Evolutionary conservation across 441 rosid species (phyloP), one percentile per base, ranked within the genome.

Genomic region (Breynia disticha): DNA sequence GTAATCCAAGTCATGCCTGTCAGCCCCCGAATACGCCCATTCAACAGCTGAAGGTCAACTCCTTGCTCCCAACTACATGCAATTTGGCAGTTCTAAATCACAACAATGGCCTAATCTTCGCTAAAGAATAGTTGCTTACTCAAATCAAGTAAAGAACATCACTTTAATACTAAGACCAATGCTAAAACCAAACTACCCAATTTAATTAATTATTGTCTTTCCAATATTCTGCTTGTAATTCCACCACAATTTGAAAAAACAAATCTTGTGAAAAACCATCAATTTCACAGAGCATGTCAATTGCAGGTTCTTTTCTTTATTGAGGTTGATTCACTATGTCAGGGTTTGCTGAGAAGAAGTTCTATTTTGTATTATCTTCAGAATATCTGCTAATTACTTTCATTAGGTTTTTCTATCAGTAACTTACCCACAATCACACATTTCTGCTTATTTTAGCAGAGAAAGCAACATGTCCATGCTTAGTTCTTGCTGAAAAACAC

Each of bases 1-100:
- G 90, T 79, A 41, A 89, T 83, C 99, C 99, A 89, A 50, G 99
- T 97, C 88, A 86, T 79, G 70, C 79, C 95, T 7, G 79, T 69
- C 67, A 83, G 76, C 57, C 86, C 95, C 58, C 99, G 78, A 18
- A 75, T 79, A 16, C 90, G 74, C 19, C 86, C 96, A 5, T 85
- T 86, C 51, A 73, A 77, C 45, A 89, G 83, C 78, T 83, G 95
- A 64, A 86, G 77, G 68, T 84, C 83, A 19, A 79, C 70, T 42
- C 79, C 95, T 63, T 86, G 96, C 53, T 86, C 89, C 95, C 95
- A 86, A 70, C 72, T 77, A 67, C 86, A 86, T 28, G 80, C 79
- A 52, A 87, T 75, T 60, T 89, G 90, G 96, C 99, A 93, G 77
- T 97, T 84, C 68, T 83, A 90, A 60, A 93, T 80, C 55, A 93